Conservation (phyloP, 805 yeast genomes). For the Candida succiphila region DNA sequence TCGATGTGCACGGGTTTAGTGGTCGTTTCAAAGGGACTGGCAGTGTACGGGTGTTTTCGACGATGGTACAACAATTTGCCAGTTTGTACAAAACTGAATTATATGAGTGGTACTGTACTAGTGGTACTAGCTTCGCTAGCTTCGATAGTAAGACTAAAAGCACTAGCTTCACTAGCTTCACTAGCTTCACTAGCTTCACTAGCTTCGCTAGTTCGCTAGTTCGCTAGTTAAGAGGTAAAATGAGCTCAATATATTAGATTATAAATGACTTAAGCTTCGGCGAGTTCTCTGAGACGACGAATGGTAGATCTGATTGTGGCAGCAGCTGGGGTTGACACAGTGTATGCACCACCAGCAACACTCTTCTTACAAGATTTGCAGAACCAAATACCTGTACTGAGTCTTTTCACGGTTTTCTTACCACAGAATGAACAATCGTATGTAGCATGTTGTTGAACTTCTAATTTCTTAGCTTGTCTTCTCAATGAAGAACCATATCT, state of each 20-base stretch:
- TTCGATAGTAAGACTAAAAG: too few relatives aligned
- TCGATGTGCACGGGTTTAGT: too few relatives aligned
- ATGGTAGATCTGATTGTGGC: slow-evolving; percentile 99
- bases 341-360: slow-evolving; percentile 99
- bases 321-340: slow-evolving; percentile 99
- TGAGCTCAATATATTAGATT: neutral
- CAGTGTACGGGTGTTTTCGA: too few relatives aligned
- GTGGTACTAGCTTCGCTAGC: too few relatives aligned
- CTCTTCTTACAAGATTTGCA: slow-evolving; percentile 93
- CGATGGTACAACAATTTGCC: too few relatives aligned
- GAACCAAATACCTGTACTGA: slow-evolving; percentile 98
- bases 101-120: too few relatives aligned
- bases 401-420: slow-evolving; percentile 96
- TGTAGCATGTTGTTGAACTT: slow-evolving; percentile 97
- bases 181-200: too few relatives aligned
- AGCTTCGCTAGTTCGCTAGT: too few relatives aligned
- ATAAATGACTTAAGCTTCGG: slow-evolving; percentile 75
- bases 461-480: slow-evolving; percentile 99
- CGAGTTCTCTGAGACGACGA: slow-evolving; percentile 99
- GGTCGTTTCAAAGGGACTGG: too few relatives aligned
- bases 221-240: too few relatives aligned
- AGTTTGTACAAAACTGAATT: too few relatives aligned
- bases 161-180: too few relatives aligned
- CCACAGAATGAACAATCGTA: slow-evolving; percentile 99
- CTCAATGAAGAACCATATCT: slow-evolving; percentile 99